Percentiles rank a stretch among this genome's conserved stretches.
Conservation (phyloP, 1,284 basidiomycete genomes). For the Exobasidium rhododendri region DNA sequence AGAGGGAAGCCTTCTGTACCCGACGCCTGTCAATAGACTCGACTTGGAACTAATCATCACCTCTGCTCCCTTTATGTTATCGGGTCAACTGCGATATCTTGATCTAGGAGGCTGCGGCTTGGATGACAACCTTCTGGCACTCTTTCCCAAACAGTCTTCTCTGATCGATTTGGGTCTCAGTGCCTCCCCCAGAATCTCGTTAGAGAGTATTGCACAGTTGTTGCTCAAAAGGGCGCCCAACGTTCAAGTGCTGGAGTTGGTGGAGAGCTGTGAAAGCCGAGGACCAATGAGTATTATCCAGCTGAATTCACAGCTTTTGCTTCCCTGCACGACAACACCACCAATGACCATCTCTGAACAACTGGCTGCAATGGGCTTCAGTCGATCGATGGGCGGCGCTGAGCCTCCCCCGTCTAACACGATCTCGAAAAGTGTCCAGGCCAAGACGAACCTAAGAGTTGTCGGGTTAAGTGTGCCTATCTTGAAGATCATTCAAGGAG, state of each 20-base stretch:
- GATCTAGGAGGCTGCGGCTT: conserved; percentile 82
- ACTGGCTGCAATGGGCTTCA: conserved; percentile 45
- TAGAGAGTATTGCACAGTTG: conserved; percentile 70
- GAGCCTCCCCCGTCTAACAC: conserved; percentile 9
- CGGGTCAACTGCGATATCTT: conserved; percentile 75
- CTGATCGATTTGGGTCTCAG: conserved; percentile 69
- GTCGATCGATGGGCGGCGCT: not conserved
- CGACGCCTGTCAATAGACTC: conserved; percentile 69
- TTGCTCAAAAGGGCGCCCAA: conserved; percentile 68
- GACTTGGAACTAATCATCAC: conserved; percentile 71
- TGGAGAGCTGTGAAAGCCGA: conserved; percentile 61
- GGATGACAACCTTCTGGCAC: conserved; percentile 59
- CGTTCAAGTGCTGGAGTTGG: conserved; percentile 80
- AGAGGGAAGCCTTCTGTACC: conserved; percentile 82
- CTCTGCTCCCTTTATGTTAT: conserved; percentile 75
- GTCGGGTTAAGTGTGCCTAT: conserved; percentile 78
- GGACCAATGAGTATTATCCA: conserved; percentile 18
- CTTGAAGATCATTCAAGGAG: conserved; percentile 69
- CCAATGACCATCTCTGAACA: conserved; percentile 44
- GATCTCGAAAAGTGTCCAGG: conserved; percentile 18
- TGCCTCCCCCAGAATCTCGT: conserved; percentile 65
- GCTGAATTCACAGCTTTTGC: conserved; percentile 59
- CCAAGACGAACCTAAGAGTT: conserved; percentile 72
- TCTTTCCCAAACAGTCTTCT: conserved; percentile 65
- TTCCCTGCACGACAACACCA: conserved; percentile 43